These are phyloP conservation scores for Aspergillus sp. DNA, from an alignment of 2,329 filamentous ascomycete species.

Conservation along the genomic window DNA sequence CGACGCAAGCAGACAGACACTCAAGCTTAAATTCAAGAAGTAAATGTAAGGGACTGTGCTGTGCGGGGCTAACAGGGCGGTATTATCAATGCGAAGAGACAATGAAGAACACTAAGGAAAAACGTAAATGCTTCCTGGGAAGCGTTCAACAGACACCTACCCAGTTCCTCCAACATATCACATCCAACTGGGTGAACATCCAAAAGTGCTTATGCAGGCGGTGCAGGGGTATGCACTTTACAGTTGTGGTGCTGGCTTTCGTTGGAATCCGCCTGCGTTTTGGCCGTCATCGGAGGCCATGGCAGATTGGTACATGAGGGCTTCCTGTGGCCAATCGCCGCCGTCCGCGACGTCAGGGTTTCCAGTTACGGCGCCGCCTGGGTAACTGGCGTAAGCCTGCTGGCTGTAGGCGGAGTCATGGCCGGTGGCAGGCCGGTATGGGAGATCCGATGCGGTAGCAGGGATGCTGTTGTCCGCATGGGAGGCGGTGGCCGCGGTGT, in stretches of 20 bases:
- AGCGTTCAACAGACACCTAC: too few relatives aligned
- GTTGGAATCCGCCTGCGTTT: not conserved
- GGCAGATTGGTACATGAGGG: conserved; percentile 38
- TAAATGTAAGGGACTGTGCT: not conserved
- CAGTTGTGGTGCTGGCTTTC: not conserved
- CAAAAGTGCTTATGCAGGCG: too few relatives aligned
- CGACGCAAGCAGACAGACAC: not conserved
- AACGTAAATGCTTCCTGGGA: not conserved
- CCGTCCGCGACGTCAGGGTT: conserved; percentile 16
- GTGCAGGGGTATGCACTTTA: not conserved
- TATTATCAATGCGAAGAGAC: not conserved
- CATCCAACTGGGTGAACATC: too few relatives aligned
- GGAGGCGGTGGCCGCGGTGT: conserved; percentile 9
- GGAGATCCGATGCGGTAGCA: conserved; percentile 6
- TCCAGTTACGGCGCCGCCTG: conserved; percentile 12
- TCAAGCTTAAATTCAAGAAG: not conserved
- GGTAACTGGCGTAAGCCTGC: conserved; percentile 23
- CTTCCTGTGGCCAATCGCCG: conserved; percentile 43
- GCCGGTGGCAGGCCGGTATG: conserved; percentile 13
- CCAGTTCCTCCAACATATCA: too few relatives aligned
- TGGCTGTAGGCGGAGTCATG: conserved; percentile 19
- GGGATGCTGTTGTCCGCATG: conserved; percentile 10
- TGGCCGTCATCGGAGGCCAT: conserved; percentile 20
- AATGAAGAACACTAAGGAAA: not conserved
- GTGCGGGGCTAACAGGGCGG: not conserved